Evolutionary conservation across 2,329 filamentous ascomycete genomes (phyloP), one percentile per base, ranked within the genome.

Genomic region (Ilyonectria destructans): DNA sequence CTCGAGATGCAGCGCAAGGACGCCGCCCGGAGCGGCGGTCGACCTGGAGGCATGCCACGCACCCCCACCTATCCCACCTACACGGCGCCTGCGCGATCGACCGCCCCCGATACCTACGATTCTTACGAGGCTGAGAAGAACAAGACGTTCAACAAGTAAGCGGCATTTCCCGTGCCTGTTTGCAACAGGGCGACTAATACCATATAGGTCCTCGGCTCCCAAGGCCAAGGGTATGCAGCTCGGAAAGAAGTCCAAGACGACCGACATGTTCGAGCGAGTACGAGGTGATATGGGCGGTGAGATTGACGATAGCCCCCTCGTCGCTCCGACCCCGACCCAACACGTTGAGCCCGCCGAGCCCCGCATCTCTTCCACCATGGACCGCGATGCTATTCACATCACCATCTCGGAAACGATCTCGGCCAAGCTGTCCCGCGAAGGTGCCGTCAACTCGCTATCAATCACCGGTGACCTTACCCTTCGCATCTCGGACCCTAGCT

Each of bases 151-250:
- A 90, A 90, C 84, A 97, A 96, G 89, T 93, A 86, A 71, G 90
- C 68, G 56, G 33, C 10, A 15, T 23, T 40, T 8, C 12, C 33
- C 23, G 17, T 48, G 19, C 23, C 6, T 6, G 3, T 45, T 33
- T 33, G 8, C 2, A 43, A 26, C 21, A 43, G 37, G n/a, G 58
- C 51, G 62, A 59, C 70, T 75, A 46, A 71, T 58, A 56, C 23
- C 15, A n/a, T 46, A 37, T 71, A 89, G 86, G 78, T 84, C 88
- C 58, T 80, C 89, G 77, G 89, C 93, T 58, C 89, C 92, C 67
- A 94, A 97, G 84, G 95, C 94, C 77, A 99, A 99, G 86, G 96
- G 96, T 74, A 99, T 99, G 97, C 96, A 98, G 82, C 87, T 99
- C 65, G 96, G 96, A 83, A 98, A 98, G 87, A 99, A 99, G 85